Base-by-base conservation (phyloP, 768 basidiomycete species). In the Suillus weaverae region DNA sequence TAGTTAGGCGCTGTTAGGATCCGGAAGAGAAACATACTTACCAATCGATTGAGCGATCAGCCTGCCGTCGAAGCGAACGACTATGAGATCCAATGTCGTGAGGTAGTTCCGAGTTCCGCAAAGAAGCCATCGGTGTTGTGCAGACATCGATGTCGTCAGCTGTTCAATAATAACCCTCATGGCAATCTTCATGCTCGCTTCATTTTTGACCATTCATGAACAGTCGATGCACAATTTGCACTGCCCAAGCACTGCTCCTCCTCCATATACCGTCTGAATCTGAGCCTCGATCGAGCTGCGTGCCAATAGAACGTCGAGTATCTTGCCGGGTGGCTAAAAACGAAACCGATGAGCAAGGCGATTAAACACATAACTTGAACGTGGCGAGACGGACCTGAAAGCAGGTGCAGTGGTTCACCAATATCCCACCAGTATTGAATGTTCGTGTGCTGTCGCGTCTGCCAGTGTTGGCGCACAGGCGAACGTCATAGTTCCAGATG, bases 381-480 rank as follows among this genome's bases (percentile, higher is more conserved):
- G 32, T 54, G 53, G 32, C 16, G 9, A 39, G 1, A 13, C 66
- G 39, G 46, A 72, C 72, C 68, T 75, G 68, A 6, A 74, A 73
- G 41, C 70, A 73, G 3, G 68, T 44, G 46, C 72, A 73, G 51
- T 66, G 67, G 22, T 75, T 66, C 68, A 75, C 64, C 26, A 60
- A 44, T 66, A 73, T 72, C 26, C 68, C 68, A 75, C 64, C 26
- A 60, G 48, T 66, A 73, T 72, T 32, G 68, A 70, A 48, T 73
- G 72, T 30, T 68, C 62, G 22, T 74, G 66, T 54, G 72, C 74
- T 8, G 73, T 73, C 1, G 68, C 72, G 33, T 74, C 74, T 36
- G 73, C 33, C 41, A 75, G 67, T 33, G 68, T 74, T 9, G 68
- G 26, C 22, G 26, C 70, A 54, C 11, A 54, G 10, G 18, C 18